phyloP scores from a whole-genome alignment of 139 green algal genomes.

The Diplosphaera chodatii region DNA sequence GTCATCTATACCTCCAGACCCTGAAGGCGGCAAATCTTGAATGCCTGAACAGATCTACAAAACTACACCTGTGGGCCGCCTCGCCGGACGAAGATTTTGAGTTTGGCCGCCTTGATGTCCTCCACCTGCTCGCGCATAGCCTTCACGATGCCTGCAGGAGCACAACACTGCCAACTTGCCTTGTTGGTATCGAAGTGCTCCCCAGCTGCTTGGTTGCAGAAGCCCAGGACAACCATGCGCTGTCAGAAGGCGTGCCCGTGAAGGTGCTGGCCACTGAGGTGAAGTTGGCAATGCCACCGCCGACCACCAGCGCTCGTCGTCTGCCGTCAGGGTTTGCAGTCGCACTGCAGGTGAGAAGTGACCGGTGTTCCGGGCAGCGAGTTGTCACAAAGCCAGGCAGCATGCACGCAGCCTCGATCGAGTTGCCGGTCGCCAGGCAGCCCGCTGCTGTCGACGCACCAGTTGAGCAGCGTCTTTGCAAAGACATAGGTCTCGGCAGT shows the following conservation, averaged over 20 bases:
- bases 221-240: too few species aligned
- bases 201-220: too few species aligned
- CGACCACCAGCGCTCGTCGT: slow-evolving; percentile 74
- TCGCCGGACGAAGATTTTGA: slow-evolving; percentile 80
- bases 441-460: neutral
- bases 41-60: too few species aligned
- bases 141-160: slow-evolving; percentile 1
- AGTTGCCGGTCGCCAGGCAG: too few species aligned
- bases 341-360: slow-evolving; percentile 24
- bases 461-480: slow-evolving; percentile 46
- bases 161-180: neutral
- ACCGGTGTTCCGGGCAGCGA: too few species aligned
- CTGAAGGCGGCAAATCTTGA: too few species aligned
- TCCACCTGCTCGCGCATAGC: slow-evolving; percentile 32
- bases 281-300: slow-evolving; percentile 94
- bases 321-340: slow-evolving; percentile 65
- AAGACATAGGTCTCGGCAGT: slow-evolving; percentile 55
- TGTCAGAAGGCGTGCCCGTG: too few species aligned
- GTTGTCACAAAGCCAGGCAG: too few species aligned
- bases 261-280: slow-evolving; percentile 94
- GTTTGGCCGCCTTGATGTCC: slow-evolving; percentile 59
- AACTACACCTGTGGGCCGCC: slow-evolving; percentile 54
- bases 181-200: too few species aligned
- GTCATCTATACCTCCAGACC: too few species aligned
- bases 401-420: too few species aligned